Conservation (phyloP, 2,329 filamentous ascomycete genomes). For the Raffaelea deltoideospora region DNA sequence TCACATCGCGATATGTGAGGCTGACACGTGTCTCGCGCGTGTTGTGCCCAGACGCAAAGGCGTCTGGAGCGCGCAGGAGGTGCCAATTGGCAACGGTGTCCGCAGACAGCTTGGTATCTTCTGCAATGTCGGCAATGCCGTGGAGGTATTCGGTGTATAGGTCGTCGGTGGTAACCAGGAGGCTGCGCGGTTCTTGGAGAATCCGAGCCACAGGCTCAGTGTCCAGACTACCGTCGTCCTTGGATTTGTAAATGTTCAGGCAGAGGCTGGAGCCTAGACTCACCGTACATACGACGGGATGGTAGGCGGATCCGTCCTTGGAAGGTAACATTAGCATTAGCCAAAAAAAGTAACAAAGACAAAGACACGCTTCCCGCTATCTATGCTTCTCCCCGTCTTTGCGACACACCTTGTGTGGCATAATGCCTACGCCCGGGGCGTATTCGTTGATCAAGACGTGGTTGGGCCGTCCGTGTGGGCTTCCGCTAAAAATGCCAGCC, state of each 20-base stretch:
- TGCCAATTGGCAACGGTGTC: slow-evolving; percentile 58
- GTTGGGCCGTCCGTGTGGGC: slow-evolving; percentile 66
- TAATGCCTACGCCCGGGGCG: slow-evolving; percentile 75
- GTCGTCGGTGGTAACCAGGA: slow-evolving; percentile 54
- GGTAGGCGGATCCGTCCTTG: slow-evolving; percentile 71
- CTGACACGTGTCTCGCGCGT: slow-evolving; percentile 49
- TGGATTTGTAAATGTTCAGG: slow-evolving; percentile 58
- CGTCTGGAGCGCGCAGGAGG: slow-evolving; percentile 36
- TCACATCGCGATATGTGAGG: slow-evolving; percentile 73
- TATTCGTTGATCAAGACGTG: slow-evolving; percentile 95
- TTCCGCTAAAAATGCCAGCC: slow-evolving; percentile 34
- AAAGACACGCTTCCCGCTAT: neutral
- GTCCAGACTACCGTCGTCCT: slow-evolving; percentile 42
- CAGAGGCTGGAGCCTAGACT: slow-evolving; percentile 68
- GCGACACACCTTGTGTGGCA: slow-evolving; percentile 61
- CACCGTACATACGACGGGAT: slow-evolving; percentile 78
- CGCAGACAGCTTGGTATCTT: slow-evolving; percentile 49
- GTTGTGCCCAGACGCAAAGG: slow-evolving; percentile 36
- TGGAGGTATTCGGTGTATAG: slow-evolving; percentile 61
- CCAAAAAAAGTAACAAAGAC: neutral
- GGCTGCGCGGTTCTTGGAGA: slow-evolving; percentile 69
- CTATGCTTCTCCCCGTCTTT: neutral
- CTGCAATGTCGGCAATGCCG: slow-evolving; percentile 51
- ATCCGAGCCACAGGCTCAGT: slow-evolving; percentile 39
- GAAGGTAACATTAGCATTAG: neutral